Percentiles rank a stretch among this genome's conserved stretches.
These are phyloP conservation scores for Oldenlandia corymbosa DNA, from an alignment of 257 asterid species.

Conservation along the genomic window DNA sequence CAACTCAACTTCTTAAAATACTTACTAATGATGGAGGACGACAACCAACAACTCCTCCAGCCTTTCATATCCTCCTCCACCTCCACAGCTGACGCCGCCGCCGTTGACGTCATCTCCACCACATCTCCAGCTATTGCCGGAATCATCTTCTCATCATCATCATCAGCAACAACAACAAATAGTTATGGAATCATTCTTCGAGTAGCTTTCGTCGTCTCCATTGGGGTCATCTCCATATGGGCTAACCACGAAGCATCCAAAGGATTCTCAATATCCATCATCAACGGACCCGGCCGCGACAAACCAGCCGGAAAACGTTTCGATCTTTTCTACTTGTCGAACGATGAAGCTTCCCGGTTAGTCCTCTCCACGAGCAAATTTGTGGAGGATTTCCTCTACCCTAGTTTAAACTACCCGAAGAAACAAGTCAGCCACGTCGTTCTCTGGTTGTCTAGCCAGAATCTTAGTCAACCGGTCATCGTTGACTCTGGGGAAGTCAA, in stretches of 20 bases:
- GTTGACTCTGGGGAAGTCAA: conserved; percentile 17
- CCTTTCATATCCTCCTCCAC: conserved; percentile 38
- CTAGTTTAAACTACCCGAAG: conserved; percentile 12
- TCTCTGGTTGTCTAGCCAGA: conserved; percentile 29
- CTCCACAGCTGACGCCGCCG: not conserved
- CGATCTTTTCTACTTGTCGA: conserved; percentile 51
- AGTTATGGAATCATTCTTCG: conserved; percentile 33
- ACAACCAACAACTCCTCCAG: conserved; percentile 38
- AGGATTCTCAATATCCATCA: conserved; percentile 47
- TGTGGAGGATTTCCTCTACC: conserved; percentile 43
- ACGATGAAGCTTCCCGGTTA: conserved; percentile 49
- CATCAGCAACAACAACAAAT: conserved; percentile 6
- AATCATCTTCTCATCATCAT: conserved; percentile 6
- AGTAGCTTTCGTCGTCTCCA: conserved; percentile 27
- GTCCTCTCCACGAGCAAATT: conserved; percentile 38
- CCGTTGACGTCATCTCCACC: conserved; percentile 6
- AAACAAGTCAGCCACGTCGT: conserved; percentile 35
- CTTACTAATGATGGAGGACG: conserved; percentile 26
- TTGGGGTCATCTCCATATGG: conserved; percentile 50
- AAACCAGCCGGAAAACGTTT: conserved; percentile 36
- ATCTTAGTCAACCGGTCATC: conserved; percentile 17
- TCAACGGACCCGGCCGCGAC: conserved; percentile 38
- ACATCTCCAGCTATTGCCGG: not conserved
- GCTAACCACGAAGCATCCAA: conserved; percentile 75
- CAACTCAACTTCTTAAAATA: too few species aligned